Evolutionary conservation across 2,329 filamentous ascomycete genomes (phyloP).

Genomic region (Aureobasidium sp.): DNA sequence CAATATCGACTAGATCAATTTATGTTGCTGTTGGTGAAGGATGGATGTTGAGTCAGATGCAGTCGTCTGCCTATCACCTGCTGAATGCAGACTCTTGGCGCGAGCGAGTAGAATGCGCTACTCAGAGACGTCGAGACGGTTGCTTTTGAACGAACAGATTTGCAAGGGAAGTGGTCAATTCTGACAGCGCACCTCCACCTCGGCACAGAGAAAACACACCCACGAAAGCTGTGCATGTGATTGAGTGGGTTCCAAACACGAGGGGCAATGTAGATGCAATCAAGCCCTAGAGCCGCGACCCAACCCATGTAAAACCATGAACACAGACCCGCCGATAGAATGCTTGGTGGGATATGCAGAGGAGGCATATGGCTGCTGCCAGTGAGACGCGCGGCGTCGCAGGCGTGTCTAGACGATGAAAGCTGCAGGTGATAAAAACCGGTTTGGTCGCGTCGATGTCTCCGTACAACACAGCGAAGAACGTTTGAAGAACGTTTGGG

Average conservation of each 20-base stretch:
- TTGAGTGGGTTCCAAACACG: not conserved
- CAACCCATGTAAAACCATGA: not conserved
- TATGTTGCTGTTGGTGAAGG: not conserved
- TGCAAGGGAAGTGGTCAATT: not conserved
- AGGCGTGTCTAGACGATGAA: not conserved
- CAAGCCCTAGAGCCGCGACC: not conserved
- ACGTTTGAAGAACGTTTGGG: conserved; percentile 4
- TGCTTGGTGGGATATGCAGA: not conserved
- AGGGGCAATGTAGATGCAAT: not conserved
- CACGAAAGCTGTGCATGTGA: not conserved
- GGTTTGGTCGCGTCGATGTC: not conserved
- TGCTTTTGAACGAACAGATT: not conserved
- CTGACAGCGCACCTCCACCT: conserved; percentile 3
- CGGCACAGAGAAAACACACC: not conserved
- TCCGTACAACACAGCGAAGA: not conserved
- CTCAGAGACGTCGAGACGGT: not conserved
- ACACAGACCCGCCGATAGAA: not conserved
- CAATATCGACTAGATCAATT: not conserved
- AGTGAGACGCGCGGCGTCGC: conserved; percentile 3
- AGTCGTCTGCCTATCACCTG: conserved; percentile 4
- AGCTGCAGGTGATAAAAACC: not conserved
- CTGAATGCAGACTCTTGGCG: not conserved
- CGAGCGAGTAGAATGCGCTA: conserved; percentile 9
- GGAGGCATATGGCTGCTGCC: not conserved
- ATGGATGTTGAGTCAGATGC: not conserved